Evolutionary conservation across 208 protist species (phyloP).

Genomic region (Leishmania gerbilli): DNA sequence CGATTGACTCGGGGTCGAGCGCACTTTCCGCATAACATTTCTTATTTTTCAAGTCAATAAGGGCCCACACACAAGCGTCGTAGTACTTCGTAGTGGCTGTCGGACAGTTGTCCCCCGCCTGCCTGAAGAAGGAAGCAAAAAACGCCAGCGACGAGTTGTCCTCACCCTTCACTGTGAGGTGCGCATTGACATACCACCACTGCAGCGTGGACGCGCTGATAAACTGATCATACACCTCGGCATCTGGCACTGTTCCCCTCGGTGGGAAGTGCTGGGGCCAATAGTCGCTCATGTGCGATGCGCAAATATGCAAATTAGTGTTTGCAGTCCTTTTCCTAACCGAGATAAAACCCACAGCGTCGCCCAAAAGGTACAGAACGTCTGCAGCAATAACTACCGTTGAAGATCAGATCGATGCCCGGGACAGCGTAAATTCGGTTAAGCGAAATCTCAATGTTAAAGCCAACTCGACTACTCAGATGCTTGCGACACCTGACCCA

Average conservation of each 20-base stretch:
- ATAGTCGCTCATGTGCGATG: not conserved
- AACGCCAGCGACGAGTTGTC: constrained; percentile 35
- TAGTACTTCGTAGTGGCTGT: constrained; percentile 17
- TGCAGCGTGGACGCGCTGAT: constrained; percentile 32
- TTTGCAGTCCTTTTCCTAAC: not conserved
- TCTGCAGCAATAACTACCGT: not conserved
- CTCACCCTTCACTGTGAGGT: constrained; percentile 32
- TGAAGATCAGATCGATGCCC: not conserved
- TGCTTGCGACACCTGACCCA: not conserved
- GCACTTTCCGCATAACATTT: constrained; percentile 62
- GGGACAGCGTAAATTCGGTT: not conserved
- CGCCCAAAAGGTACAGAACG: not conserved
- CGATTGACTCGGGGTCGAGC: constrained; percentile 36
- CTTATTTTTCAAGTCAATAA: constrained; percentile 41
- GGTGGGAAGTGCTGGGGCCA: constrained; percentile 28
- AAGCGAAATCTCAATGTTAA: not conserved
- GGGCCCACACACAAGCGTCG: constrained; percentile 58
- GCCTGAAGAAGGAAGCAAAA: constrained; percentile 58
- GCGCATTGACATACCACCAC: constrained; percentile 65
- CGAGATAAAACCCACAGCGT: not conserved
- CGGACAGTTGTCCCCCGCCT: constrained; percentile 29
- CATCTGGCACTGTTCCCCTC: constrained; percentile 19
- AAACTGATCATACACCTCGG: constrained; percentile 29
- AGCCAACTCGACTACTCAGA: not conserved
- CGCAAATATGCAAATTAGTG: not conserved